A percentile compares a stretch with the other conserved stretches of the same genome.
These are phyloP conservation scores for Eimeria falciformis DNA, from an alignment of 169 alveolate species.

Conservation along the genomic window DNA sequence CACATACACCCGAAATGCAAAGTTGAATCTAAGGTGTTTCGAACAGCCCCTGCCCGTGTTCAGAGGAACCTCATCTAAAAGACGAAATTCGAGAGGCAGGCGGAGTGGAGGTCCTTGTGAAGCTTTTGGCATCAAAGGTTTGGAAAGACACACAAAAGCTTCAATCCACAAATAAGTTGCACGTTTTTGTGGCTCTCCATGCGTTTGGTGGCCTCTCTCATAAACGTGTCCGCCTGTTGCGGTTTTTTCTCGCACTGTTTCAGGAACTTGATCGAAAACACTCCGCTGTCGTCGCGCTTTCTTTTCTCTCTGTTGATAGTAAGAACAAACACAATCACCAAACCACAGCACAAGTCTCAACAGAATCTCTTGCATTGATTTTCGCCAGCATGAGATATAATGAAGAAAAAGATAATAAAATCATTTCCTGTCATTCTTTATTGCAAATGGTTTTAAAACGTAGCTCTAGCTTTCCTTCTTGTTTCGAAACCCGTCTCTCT, in stretches of 20 bases:
- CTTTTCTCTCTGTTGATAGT: conserved; percentile 93
- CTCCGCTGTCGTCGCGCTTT: conserved; percentile 94
- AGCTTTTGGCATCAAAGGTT: conserved; percentile 81
- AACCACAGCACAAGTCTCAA: background rate
- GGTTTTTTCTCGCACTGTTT: background rate
- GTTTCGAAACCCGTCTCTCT: no score
- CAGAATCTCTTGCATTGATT: background rate
- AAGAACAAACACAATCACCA: background rate
- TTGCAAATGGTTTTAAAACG: background rate
- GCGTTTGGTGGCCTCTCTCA: background rate
- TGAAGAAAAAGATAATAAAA: background rate
- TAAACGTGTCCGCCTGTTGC: background rate
- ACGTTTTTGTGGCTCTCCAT: background rate
- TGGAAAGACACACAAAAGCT: background rate
- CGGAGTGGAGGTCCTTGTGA: conserved; percentile 88
- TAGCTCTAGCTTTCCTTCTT: background rate
- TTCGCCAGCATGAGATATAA: background rate
- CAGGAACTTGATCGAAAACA: conserved; percentile 92
- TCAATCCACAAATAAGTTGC: background rate
- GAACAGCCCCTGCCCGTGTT: no score
- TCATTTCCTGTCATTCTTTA: background rate
- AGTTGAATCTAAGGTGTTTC: no score
- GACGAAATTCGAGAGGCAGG: conserved; percentile 88
- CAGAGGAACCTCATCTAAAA: conserved; percentile 87
- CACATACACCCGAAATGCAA: no score